Percentiles rank a stretch among this genome's conserved stretches.
phyloP scores from a whole-genome alignment of 2,329 filamentous ascomycete genomes.

The Fusarium cyanostomum region DNA sequence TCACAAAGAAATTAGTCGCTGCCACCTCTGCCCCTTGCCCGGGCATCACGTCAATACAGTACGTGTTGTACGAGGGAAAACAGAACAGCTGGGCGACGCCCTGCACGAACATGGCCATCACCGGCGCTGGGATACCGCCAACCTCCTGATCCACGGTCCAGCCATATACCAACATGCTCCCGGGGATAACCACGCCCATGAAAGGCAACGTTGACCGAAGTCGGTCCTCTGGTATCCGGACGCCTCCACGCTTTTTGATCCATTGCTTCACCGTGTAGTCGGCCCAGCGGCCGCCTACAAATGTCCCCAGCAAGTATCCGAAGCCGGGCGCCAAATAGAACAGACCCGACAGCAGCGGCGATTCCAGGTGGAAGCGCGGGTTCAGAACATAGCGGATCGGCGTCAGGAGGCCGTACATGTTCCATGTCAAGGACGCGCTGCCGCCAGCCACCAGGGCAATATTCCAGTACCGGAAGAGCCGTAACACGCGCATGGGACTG shows the following conservation, averaged over 20 bases:
- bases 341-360: constrained; percentile 72
- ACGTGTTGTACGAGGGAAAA: constrained; percentile 80
- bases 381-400: constrained; percentile 79
- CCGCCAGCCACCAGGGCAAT: constrained; percentile 68
- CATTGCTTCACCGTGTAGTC: constrained; percentile 73
- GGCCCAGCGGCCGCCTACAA: constrained; percentile 77
- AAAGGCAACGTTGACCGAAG: constrained; percentile 68
- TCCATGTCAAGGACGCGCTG: constrained; percentile 74
- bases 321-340: constrained; percentile 79
- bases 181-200: constrained; percentile 66
- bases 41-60: constrained; percentile 84
- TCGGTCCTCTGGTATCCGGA: constrained; percentile 74
- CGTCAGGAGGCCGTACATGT: constrained; percentile 71
- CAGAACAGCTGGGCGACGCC: constrained; percentile 79
- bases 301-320: constrained; percentile 74
- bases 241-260: constrained; percentile 65
- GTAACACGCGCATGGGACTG: constrained; percentile 71
- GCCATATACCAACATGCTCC: constrained; percentile 71
- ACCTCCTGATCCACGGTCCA: constrained; percentile 60
- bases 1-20: constrained; percentile 81
- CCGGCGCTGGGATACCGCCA: constrained; percentile 67
- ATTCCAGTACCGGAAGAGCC: constrained; percentile 74
- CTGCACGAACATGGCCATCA: constrained; percentile 78
- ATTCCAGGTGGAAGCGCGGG: constrained; percentile 74
- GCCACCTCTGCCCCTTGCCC: constrained; percentile 75